A percentile compares a stretch with the other conserved stretches of the same genome.
Evolutionary conservation across 2,329 filamentous ascomycete genomes (phyloP).

Genomic region (Sarocladium strictum): DNA sequence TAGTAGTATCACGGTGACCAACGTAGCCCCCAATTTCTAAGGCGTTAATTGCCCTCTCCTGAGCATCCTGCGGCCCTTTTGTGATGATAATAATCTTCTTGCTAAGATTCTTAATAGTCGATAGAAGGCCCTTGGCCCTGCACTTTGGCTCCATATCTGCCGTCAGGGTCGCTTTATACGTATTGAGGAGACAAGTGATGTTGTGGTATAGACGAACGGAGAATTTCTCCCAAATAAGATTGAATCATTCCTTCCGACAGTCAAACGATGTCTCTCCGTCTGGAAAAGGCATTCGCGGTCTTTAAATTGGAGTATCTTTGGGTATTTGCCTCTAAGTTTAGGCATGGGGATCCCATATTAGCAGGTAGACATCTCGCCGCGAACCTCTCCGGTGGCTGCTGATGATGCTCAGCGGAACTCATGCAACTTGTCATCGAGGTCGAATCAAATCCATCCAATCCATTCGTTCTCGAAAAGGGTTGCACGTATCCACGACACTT

Average conservation of each 20-base stretch:
- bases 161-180: slow-evolving; percentile 25
- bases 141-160: slow-evolving; percentile 26
- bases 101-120: slow-evolving; percentile 23
- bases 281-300: slow-evolving; percentile 33
- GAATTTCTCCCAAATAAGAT: slow-evolving; percentile 23
- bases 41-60: slow-evolving; percentile 33
- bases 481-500: too few species aligned
- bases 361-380: slow-evolving; percentile 23
- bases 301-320: slow-evolving; percentile 24
- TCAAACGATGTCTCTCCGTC: slow-evolving; percentile 37
- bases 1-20: slow-evolving; percentile 25
- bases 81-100: slow-evolving; percentile 38
- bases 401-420: slow-evolving; percentile 35
- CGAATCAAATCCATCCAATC: slow-evolving; percentile 41
- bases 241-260: slow-evolving; percentile 35
- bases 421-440: slow-evolving; percentile 43
- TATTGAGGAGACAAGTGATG: slow-evolving; percentile 22
- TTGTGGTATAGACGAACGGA: slow-evolving; percentile 19
- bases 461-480: slow-evolving; percentile 21
- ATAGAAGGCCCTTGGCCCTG: slow-evolving; percentile 29
- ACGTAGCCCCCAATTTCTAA: slow-evolving; percentile 19
- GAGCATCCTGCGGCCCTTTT: slow-evolving; percentile 40
- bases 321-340: slow-evolving; percentile 22
- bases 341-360: slow-evolving; percentile 12
- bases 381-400: slow-evolving; percentile 25